Evolutionary conservation across 345 rosid genomes (phyloP).

Genomic region (Populus nigra): DNA sequence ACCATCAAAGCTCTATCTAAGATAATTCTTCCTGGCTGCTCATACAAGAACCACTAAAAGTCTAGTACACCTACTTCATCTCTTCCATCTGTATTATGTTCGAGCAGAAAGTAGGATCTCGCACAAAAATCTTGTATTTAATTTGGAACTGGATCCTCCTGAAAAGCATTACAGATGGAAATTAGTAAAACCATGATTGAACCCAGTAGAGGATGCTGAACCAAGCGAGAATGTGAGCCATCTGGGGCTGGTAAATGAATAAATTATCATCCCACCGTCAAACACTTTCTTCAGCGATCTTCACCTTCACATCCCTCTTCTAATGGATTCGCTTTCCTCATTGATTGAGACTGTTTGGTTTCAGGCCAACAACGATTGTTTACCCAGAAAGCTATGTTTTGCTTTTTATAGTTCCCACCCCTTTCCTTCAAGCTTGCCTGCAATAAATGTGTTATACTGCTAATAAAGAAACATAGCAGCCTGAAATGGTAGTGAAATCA

Average conservation of each 20-base stretch:
- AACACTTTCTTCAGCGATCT: background rate
- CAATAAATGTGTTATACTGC: too few species aligned
- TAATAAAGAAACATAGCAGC: background rate
- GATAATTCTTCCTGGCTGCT: background rate
- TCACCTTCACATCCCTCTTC: background rate
- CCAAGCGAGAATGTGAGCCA: background rate
- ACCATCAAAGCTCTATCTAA: background rate
- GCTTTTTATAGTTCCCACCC: background rate
- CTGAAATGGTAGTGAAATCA: background rate
- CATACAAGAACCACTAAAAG: background rate
- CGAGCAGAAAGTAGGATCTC: background rate
- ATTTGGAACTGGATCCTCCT: background rate
- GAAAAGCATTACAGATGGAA: background rate
- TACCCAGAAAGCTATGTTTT: constrained; percentile 4
- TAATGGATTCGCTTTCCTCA: background rate
- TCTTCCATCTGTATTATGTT: background rate
- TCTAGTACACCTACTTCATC: background rate
- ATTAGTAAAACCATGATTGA: background rate
- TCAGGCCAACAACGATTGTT: background rate
- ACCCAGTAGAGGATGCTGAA: background rate
- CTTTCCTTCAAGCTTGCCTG: background rate
- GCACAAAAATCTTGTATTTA: background rate
- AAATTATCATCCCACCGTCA: background rate
- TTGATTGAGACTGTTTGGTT: background rate
- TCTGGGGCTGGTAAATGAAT: background rate